A percentile compares a stretch with the other conserved stretches of the same genome.
Conservation (phyloP, 129 eudicot species). For the Saposhnikovia divaricata region DNA sequence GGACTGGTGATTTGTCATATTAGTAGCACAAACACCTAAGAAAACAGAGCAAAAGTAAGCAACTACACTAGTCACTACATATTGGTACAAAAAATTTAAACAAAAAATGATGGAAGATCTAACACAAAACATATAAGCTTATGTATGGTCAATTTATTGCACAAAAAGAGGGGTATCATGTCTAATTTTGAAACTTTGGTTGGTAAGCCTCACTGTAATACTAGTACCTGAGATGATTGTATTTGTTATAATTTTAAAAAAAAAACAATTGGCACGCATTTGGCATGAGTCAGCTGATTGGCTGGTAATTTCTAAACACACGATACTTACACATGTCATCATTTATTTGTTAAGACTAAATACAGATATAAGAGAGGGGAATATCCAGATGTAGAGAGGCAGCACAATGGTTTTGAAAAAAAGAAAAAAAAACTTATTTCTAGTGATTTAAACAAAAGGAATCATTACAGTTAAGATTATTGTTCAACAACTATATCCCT, state of each 20-base stretch:
- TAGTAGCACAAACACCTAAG: not conserved
- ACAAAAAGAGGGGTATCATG: not conserved
- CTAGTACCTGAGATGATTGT: not conserved
- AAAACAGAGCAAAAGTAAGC: not conserved
- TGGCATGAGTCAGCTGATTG: not conserved
- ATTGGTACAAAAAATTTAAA: not conserved
- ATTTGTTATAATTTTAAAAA: too few relatives aligned
- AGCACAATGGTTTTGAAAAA: not conserved
- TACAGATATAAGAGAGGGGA: too few relatives aligned
- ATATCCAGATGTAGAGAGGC: not conserved
- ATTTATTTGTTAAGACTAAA: too few relatives aligned
- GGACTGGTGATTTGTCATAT: slow-evolving; percentile 19
- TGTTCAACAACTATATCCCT: not conserved
- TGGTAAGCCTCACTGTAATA: not conserved
- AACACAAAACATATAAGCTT: not conserved
- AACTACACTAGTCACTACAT: not conserved
- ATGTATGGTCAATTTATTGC: not conserved
- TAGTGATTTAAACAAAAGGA: not conserved
- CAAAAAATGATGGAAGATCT: not conserved
- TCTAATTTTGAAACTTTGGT: not conserved
- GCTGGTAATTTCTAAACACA: not conserved
- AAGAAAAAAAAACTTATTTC: not conserved
- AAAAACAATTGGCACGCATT: not conserved
- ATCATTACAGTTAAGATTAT: not conserved
- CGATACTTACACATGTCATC: not conserved